Percentiles rank a stretch among this genome's conserved stretches.
Evolutionary conservation across 1,284 basidiomycete genomes (phyloP).

Genomic region (Cystobasidium sp.): DNA sequence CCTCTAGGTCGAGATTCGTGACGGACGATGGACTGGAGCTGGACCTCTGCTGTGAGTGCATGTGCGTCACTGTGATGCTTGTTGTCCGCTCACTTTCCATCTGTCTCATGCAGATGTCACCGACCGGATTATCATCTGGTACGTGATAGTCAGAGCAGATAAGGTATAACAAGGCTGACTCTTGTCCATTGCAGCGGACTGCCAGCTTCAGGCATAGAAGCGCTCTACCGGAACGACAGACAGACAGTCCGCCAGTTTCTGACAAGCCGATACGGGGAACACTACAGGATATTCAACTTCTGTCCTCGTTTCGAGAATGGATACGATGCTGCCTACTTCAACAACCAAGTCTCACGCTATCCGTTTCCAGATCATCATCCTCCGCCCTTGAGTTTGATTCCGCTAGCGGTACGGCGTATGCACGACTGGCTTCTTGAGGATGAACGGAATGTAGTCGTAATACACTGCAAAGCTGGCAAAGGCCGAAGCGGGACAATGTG

Average conservation of each 20-base stretch:
- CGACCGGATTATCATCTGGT: constrained; percentile 43
- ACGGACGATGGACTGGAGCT: constrained; percentile 36
- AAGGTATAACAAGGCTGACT: constrained; percentile 8
- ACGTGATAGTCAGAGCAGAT: background rate
- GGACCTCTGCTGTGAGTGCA: constrained; percentile 38
- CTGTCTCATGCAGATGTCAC: constrained; percentile 19
- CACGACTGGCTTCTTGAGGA: constrained; percentile 74
- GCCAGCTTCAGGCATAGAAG: constrained; percentile 77
- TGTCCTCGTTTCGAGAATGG: constrained; percentile 59
- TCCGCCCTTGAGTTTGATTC: constrained; percentile 78
- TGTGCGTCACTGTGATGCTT: background rate
- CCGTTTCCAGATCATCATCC: constrained; percentile 72
- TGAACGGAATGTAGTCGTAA: constrained; percentile 72
- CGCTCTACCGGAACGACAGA: constrained; percentile 77
- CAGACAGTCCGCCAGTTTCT: constrained; percentile 79
- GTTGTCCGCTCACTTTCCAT: background rate
- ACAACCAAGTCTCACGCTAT: constrained; percentile 72
- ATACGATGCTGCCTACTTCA: constrained; percentile 60
- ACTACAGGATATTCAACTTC: constrained; percentile 86
- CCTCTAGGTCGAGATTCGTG: constrained; percentile 34
- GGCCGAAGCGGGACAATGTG: constrained; percentile 30
- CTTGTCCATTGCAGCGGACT: constrained; percentile 79
- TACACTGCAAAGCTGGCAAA: constrained; percentile 73
- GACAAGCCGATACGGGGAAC: constrained; percentile 70
- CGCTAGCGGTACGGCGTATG: constrained; percentile 77